Conservation (phyloP, 2,329 filamentous ascomycete genomes). For the Cryphonectria japonica region DNA sequence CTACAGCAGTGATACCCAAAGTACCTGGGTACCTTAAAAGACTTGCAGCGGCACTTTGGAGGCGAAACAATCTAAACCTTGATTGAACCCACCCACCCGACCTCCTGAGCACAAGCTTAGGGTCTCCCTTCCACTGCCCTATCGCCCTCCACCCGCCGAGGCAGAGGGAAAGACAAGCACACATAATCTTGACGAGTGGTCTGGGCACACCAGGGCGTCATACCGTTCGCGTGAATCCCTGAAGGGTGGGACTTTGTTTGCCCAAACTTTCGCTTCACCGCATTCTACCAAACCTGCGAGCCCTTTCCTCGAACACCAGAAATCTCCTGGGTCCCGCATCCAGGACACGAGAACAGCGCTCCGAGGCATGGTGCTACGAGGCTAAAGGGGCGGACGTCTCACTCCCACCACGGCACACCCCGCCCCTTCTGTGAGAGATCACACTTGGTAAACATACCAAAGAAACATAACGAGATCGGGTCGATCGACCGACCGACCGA, state of each 20-base stretch:
- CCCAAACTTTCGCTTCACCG: slow-evolving; percentile 9
- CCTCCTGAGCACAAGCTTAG: slow-evolving; percentile 10
- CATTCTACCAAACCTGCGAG: background rate
- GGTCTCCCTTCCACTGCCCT: slow-evolving; percentile 12
- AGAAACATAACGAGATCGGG: background rate
- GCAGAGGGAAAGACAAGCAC: background rate
- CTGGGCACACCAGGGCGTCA: background rate
- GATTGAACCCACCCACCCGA: background rate
- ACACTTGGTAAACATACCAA: background rate
- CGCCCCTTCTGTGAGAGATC: slow-evolving; percentile 12
- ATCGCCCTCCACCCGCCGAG: slow-evolving; percentile 10
- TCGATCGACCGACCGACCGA: background rate
- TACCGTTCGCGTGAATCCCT: background rate
- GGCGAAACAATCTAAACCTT: slow-evolving; percentile 14
- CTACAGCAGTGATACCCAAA: background rate
- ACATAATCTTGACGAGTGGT: background rate
- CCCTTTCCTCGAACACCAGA: slow-evolving; percentile 2
- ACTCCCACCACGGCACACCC: slow-evolving; percentile 25
- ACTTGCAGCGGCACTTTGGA: slow-evolving; percentile 11
- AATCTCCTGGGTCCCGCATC: slow-evolving; percentile 2
- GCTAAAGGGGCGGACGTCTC: slow-evolving; percentile 30
- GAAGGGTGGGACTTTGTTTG: slow-evolving; percentile 9
- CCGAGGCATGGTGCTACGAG: slow-evolving; percentile 26
- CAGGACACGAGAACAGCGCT: slow-evolving; percentile 6
- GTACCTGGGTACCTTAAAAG: background rate